Conservation (phyloP, 2,329 filamentous ascomycete species). For the Drechmeria coniospora region DNA sequence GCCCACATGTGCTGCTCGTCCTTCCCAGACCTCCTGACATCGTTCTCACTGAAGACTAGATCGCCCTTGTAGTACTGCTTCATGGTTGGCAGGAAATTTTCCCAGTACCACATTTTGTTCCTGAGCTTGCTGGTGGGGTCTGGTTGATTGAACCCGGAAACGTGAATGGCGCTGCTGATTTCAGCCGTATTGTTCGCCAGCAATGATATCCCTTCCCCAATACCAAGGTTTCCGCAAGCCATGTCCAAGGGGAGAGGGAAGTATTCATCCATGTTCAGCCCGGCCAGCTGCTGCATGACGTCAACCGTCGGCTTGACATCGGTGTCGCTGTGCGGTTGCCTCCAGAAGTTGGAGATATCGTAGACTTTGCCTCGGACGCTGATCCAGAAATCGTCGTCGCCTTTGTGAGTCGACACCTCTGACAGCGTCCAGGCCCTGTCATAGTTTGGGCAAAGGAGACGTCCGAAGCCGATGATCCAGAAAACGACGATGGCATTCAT, state of each 20-base stretch:
- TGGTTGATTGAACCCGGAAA: constrained; percentile 46
- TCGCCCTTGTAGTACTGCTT: constrained; percentile 77
- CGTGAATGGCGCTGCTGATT: constrained; percentile 46
- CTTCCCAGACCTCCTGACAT: constrained; percentile 49
- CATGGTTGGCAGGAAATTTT: constrained; percentile 62
- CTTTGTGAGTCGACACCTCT: constrained; percentile 56
- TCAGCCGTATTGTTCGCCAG: constrained; percentile 48
- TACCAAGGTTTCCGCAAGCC: constrained; percentile 61
- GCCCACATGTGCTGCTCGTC: constrained; percentile 62
- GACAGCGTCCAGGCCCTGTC: constrained; percentile 72
- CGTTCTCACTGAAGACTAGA: constrained; percentile 51
- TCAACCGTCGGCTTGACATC: constrained; percentile 41
- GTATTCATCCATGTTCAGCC: constrained; percentile 67
- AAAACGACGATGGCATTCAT: constrained; percentile 75
- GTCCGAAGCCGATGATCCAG: constrained; percentile 80
- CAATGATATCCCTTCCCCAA: constrained; percentile 38
- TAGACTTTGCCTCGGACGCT: constrained; percentile 81
- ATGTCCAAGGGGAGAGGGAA: constrained; percentile 64
- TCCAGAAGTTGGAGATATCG: constrained; percentile 83
- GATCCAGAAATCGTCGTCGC: constrained; percentile 69
- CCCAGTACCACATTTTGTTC: constrained; percentile 60
- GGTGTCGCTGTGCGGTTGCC: constrained; percentile 64
- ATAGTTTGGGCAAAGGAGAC: constrained; percentile 74
- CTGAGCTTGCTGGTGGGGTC: constrained; percentile 43
- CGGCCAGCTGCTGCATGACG: constrained; percentile 65